Percentiles rank a stretch among this genome's conserved stretches.
Evolutionary conservation across 805 yeast genomes (phyloP).

Genomic region (Teunomyces lycoperdinae): DNA sequence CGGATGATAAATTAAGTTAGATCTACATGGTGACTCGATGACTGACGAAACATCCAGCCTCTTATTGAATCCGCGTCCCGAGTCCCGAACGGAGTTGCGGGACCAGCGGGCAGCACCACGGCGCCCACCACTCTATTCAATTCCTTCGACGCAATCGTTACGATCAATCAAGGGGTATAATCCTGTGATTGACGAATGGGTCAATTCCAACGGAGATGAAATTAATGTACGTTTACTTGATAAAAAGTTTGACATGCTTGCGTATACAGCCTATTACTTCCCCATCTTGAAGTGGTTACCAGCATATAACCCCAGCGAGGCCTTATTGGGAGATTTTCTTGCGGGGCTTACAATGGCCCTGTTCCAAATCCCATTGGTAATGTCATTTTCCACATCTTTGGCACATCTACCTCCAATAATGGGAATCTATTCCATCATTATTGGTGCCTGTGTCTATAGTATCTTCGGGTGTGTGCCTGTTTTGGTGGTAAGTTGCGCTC

Average conservation of each 20-base stretch:
- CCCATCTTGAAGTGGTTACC: conserved; percentile 34
- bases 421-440: conserved; percentile 72
- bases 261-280: conserved; percentile 30
- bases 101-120: background rate
- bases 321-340: conserved; percentile 25
- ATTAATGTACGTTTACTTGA: conserved; percentile 10
- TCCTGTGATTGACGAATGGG: conserved; percentile 14
- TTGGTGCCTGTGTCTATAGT: conserved; percentile 77
- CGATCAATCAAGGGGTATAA: conserved; percentile 11
- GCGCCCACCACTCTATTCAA: conserved; percentile 27
- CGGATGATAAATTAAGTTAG: background rate
- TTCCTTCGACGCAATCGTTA: conserved; percentile 25
- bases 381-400: conserved; percentile 76
- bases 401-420: conserved; percentile 81
- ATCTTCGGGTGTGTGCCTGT: conserved; percentile 83
- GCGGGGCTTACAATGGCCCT: conserved; percentile 34
- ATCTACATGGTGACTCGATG: background rate
- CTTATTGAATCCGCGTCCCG: background rate
- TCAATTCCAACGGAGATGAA: conserved; percentile 4
- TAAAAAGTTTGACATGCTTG: conserved; percentile 17
- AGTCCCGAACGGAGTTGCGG: background rate
- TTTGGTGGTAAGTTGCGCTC: conserved; percentile 90
- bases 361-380: conserved; percentile 42
- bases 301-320: conserved; percentile 13
- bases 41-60: background rate